These are phyloP conservation scores for Triticum timopheevii DNA, from an alignment of 176 grass and related monocot genomes.

Conservation along the genomic window DNA sequence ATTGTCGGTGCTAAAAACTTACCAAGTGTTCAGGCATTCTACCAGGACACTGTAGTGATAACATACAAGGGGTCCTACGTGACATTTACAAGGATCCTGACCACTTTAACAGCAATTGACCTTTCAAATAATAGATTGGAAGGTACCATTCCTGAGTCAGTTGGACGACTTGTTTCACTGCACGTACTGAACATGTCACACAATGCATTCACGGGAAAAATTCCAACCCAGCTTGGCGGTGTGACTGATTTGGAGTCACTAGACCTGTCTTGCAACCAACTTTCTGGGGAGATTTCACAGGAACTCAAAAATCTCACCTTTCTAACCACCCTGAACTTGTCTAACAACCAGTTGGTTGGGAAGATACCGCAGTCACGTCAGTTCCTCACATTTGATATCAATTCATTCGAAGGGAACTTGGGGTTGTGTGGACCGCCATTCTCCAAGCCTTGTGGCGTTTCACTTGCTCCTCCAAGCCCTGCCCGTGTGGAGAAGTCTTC, in stretches of 20 bases:
- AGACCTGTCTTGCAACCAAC: constrained; percentile 2
- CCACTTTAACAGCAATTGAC: neutral
- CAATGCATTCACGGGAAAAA: neutral
- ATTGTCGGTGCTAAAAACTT: accelerated
- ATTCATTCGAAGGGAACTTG: neutral
- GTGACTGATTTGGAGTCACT: constrained; percentile 11
- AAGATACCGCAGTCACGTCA: neutral
- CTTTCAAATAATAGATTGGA: neutral
- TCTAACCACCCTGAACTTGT: constrained; percentile 29
- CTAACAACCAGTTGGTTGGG: constrained; percentile 28
- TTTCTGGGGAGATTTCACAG: neutral
- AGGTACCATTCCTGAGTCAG: neutral
- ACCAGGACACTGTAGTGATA: neutral
- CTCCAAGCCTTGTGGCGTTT: neutral
- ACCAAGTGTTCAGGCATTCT: neutral
- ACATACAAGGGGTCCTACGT: neutral
- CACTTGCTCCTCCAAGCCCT: neutral
- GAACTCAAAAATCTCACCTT: constrained; percentile 36
- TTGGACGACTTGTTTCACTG: constrained; percentile 1
- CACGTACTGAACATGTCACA: neutral
- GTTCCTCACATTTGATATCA: neutral
- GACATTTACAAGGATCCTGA: neutral
- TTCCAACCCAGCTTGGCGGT: neutral
- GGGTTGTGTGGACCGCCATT: neutral
- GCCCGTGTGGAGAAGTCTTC: neutral